A percentile compares a stretch with the other conserved stretches of the same genome.
Conservation (phyloP, 2,329 filamentous ascomycete genomes). For the Aureobasidium sp. region DNA sequence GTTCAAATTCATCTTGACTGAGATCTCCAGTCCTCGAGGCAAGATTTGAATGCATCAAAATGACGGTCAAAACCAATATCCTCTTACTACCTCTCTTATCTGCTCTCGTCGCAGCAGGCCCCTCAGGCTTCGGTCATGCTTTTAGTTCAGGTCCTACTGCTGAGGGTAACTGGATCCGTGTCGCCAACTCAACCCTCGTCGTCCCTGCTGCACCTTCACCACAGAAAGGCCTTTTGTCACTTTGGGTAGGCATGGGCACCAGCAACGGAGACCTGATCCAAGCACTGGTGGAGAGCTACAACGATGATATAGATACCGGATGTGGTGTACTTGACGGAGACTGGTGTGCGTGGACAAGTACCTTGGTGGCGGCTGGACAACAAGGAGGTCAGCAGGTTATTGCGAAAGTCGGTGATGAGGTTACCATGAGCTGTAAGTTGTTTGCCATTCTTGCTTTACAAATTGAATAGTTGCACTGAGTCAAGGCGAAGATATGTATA, state of each 20-base stretch:
- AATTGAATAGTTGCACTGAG: no score
- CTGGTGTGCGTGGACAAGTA: not conserved
- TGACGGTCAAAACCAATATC: no score
- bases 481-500: conserved; percentile 28
- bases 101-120: no score
- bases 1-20: no score
- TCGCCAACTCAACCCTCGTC: not conserved
- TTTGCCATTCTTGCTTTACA: not conserved
- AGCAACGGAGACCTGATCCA: not conserved
- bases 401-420: not conserved
- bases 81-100: no score
- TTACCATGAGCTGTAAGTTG: not conserved
- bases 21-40: no score
- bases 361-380: not conserved
- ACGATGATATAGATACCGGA: not conserved
- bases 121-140: not conserved
- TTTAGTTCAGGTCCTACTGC: not conserved
- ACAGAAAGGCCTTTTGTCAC: not conserved
- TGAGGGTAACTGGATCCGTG: not conserved
- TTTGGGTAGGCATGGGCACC: not conserved
- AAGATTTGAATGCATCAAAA: no score
- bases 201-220: not conserved
- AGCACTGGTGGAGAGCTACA: not conserved
- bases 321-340: not conserved
- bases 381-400: not conserved